phyloP scores from a whole-genome alignment of 2,329 filamentous ascomycete species.

The Talaromyces sp. region DNA sequence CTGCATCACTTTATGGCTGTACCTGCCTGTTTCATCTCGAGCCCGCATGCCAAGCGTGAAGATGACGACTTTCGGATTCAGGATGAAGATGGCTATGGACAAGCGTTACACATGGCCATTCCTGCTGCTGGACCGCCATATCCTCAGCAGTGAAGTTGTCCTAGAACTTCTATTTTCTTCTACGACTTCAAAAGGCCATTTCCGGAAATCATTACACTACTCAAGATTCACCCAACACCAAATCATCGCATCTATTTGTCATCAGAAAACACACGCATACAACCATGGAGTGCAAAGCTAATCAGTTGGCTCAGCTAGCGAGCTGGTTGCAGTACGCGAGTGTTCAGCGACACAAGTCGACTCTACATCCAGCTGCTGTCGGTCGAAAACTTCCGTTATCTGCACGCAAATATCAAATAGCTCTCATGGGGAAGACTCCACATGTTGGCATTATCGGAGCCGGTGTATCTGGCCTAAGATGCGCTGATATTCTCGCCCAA shows the following conservation, averaged over 20 bases:
- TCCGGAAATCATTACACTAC: not conserved
- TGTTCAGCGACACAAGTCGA: constrained; percentile 4
- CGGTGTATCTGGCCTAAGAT: constrained; percentile 59
- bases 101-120: constrained; percentile 14
- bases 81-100: constrained; percentile 9
- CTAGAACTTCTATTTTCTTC: not conserved
- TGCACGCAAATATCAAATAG: constrained; percentile 20
- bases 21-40: constrained; percentile 20
- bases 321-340: constrained; percentile 14
- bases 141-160: not conserved
- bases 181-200: not conserved
- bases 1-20: constrained; percentile 17
- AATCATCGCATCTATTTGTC: not conserved
- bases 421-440: constrained; percentile 40
- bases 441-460: constrained; percentile 61
- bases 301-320: constrained; percentile 19
- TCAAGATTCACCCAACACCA: not conserved
- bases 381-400: constrained; percentile 22
- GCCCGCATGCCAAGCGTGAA: constrained; percentile 19
- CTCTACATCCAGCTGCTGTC: constrained; percentile 14
- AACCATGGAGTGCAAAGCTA: constrained; percentile 23
- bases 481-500: constrained; percentile 57
- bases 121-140: not conserved
- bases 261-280: not conserved
- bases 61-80: constrained; percentile 12